A percentile compares a stretch with the other conserved stretches of the same genome.
Conservation (phyloP, 768 basidiomycete species). For the Termitomyces sp. region DNA sequence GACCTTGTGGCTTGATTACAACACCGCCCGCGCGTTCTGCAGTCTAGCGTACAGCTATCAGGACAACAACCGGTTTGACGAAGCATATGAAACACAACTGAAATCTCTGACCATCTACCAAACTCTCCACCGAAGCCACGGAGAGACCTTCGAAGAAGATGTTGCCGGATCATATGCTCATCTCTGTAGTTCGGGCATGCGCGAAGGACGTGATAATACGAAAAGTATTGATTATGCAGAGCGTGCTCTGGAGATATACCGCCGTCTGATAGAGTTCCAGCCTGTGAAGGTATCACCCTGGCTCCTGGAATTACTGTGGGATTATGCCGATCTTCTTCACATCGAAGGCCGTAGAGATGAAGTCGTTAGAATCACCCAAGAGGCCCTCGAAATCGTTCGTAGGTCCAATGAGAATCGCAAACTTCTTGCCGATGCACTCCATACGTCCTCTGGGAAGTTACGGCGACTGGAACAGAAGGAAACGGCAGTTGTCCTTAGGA, state of each 20-base stretch:
- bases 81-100: slow-evolving; percentile 7
- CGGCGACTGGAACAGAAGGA: slow-evolving; percentile 4
- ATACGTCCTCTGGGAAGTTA: slow-evolving; percentile 1
- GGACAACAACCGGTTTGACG: slow-evolving; percentile 2
- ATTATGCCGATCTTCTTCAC: slow-evolving; percentile 7
- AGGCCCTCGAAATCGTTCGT: slow-evolving; percentile 8
- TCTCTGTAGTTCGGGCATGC: background rate
- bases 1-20: slow-evolving; percentile 8
- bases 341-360: slow-evolving; percentile 1
- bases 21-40: slow-evolving; percentile 7
- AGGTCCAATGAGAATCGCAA: slow-evolving; percentile 2
- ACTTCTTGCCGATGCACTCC: slow-evolving; percentile 9
- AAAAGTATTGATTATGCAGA: slow-evolving; percentile 1
- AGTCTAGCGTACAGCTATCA: slow-evolving; percentile 7
- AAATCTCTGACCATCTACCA: background rate
- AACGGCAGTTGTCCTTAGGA: slow-evolving; percentile 5
- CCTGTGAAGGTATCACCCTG: slow-evolving; percentile 2
- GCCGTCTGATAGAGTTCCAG: background rate
- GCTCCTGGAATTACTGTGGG: slow-evolving; percentile 8
- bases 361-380: slow-evolving; percentile 1
- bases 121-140: background rate
- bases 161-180: slow-evolving; percentile 8
- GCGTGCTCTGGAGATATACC: slow-evolving; percentile 8
- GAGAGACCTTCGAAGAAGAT: slow-evolving; percentile 2
- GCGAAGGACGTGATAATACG: background rate